Evolutionary conservation across 2,329 filamentous ascomycete species (phyloP).

Genomic region (Ophiocordyceps camponoti-saundersi): DNA sequence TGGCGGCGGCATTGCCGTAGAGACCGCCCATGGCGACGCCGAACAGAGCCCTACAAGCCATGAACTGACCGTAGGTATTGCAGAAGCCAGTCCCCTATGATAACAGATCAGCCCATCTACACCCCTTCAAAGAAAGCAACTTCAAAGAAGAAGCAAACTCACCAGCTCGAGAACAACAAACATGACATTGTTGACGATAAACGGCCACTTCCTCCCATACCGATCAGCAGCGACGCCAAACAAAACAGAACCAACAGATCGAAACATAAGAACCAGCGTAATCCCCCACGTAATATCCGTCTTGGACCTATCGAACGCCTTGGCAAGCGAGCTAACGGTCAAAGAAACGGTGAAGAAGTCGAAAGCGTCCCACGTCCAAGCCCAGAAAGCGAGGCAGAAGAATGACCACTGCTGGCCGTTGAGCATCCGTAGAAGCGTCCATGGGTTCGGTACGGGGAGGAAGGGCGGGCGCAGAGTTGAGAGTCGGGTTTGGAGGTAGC

Average conservation of each 20-base stretch:
- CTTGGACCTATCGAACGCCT: slow-evolving; percentile 33
- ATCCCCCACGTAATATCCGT: slow-evolving; percentile 48
- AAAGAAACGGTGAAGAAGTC: slow-evolving; percentile 51
- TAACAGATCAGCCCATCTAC: no score
- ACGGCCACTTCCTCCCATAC: slow-evolving; percentile 51
- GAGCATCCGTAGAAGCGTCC: slow-evolving; percentile 29
- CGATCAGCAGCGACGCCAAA: slow-evolving; percentile 39
- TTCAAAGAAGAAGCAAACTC: no score
- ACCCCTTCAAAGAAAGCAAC: no score
- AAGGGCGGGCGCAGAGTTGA: slow-evolving; percentile 40
- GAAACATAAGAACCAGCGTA: slow-evolving; percentile 44
- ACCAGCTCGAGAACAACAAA: slow-evolving; percentile 52
- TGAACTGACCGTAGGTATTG: slow-evolving; percentile 50
- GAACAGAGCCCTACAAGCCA: slow-evolving; percentile 60
- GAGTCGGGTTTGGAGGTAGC: slow-evolving; percentile 35
- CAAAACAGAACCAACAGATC: slow-evolving; percentile 33
- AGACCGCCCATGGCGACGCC: slow-evolving; percentile 71
- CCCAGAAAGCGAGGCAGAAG: slow-evolving; percentile 21
- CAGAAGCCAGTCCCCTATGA: slow-evolving; percentile 46
- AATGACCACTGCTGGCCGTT: slow-evolving; percentile 35
- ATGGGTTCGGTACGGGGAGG: slow-evolving; percentile 34
- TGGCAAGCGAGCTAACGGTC: slow-evolving; percentile 34
- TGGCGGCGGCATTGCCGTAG: slow-evolving; percentile 64
- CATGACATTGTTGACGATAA: slow-evolving; percentile 58
- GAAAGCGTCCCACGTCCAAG: slow-evolving; percentile 45